Evolutionary conservation across 2,329 filamentous ascomycete species (phyloP), one percentile per base, ranked within the genome.

Genomic region (Nothophaeocryptopus gaeumannii): DNA sequence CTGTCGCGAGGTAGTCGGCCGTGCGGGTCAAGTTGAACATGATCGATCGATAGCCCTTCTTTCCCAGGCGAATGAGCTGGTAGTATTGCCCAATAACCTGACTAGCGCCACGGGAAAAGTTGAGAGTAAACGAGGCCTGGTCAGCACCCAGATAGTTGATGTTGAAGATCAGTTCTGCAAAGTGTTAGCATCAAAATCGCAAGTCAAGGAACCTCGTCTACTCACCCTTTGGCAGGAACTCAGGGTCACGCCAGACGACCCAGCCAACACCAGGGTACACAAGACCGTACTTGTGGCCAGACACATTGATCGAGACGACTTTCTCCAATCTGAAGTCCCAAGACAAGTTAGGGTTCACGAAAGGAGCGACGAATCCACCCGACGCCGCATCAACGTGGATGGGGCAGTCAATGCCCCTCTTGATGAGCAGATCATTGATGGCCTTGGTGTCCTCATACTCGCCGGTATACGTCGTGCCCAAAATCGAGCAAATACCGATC

Each of bases 111-210:
- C 96, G 95, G 67, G 88, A 95, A 77, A 97, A 97, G 78, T 97
- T 97, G 52, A 97, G 83, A 0, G 92, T 96, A 74, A 96, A 96
- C 2, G 89, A 96, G 2, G 90, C 86, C 70, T 97, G 92, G 67
- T 96, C 89, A 9, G 92, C 91, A 42, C 92, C 92, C 5, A 96
- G 85, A 74, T 97, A 97, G 79, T 96, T 96, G 80, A 97, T 96
- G 79, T 96, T 96, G 82, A 97, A 97, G 63, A 97, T 89, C 15
- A 96, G 84, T 65, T 96, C 91, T 67, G 54, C 2, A 5, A 14
- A 29, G 12, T 5, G 16, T 50, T 26, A 47, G 47, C 30, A 11
- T 14, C n/a, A n/a, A n/a, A n/a, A n/a, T n/a, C 10, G 11, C 5
- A 1, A 8, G 16, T 36, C 29, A 36, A 9, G 26, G 12, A 15